Evolutionary conservation across 1,139 yeast genomes (phyloP).

Genomic region (Citeromyces hawaiiensis): DNA sequence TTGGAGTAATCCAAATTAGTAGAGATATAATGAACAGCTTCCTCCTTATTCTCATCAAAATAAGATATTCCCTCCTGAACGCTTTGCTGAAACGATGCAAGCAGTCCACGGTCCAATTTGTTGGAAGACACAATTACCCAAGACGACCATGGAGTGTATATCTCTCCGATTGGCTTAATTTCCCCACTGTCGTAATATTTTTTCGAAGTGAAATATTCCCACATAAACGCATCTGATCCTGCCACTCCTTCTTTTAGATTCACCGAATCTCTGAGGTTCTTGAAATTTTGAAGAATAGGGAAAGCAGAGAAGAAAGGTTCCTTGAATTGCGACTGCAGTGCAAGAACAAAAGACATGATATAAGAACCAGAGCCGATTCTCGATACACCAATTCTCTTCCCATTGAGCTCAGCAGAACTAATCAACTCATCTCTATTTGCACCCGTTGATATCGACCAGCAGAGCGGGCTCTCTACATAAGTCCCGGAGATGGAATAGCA

Average conservation of each 20-base stretch:
- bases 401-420: constrained; percentile 38
- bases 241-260: constrained; percentile 34
- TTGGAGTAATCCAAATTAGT: constrained; percentile 60
- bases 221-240: constrained; percentile 78
- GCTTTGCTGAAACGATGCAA: constrained; percentile 33
- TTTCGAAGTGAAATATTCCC: constrained; percentile 89
- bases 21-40: constrained; percentile 54
- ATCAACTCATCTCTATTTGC: constrained; percentile 37
- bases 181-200: constrained; percentile 71
- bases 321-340: constrained; percentile 36
- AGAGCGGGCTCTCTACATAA: constrained; percentile 73
- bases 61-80: constrained; percentile 56
- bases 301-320: constrained; percentile 36
- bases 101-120: constrained; percentile 13
- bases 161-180: constrained; percentile 73
- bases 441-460: constrained; percentile 84
- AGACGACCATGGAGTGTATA: constrained; percentile 94
- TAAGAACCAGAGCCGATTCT: constrained; percentile 87
- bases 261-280: constrained; percentile 68
- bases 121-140: constrained; percentile 63
- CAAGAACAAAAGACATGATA: constrained; percentile 82
- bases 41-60: constrained; percentile 46
- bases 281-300: constrained; percentile 53
- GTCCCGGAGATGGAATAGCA: constrained; percentile 62
- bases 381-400: constrained; percentile 64